Evolutionary conservation across 192 early-diverging fungal species (phyloP).

Genomic region (Coemansia sp.): DNA sequence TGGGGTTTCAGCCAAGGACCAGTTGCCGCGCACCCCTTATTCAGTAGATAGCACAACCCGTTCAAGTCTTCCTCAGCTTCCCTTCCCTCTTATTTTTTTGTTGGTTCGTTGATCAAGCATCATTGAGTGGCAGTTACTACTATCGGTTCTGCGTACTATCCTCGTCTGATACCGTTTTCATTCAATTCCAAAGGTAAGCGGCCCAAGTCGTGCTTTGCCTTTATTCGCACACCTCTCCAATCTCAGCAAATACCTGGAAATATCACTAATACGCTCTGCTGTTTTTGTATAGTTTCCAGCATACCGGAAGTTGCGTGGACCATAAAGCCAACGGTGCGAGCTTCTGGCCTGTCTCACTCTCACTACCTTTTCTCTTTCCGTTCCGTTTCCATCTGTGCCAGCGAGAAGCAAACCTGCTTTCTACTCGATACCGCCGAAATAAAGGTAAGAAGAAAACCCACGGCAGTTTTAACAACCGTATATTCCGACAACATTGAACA

Average conservation of each 20-base stretch:
- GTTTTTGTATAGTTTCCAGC: neutral
- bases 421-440: neutral
- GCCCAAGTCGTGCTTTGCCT: neutral
- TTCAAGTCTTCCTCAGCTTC: neutral
- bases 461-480: neutral
- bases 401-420: neutral
- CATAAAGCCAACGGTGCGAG: neutral
- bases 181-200: constrained; percentile 1
- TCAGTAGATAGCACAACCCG: neutral
- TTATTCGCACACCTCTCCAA: neutral
- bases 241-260: neutral
- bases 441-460: neutral
- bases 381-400: neutral
- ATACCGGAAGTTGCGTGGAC: neutral
- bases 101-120: neutral
- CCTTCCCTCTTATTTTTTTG: neutral
- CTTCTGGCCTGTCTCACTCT: neutral
- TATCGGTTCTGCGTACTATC: neutral
- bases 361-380: neutral
- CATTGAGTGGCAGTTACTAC: constrained; percentile 3
- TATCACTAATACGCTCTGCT: neutral
- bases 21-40: too few relatives aligned
- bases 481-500: too few relatives aligned
- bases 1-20: too few relatives aligned
- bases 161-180: neutral